A percentile compares a stretch with the other conserved stretches of the same genome.
phyloP scores from a whole-genome alignment of 2,329 filamentous ascomycete species.

The Pseudogymnoascus sp. region DNA sequence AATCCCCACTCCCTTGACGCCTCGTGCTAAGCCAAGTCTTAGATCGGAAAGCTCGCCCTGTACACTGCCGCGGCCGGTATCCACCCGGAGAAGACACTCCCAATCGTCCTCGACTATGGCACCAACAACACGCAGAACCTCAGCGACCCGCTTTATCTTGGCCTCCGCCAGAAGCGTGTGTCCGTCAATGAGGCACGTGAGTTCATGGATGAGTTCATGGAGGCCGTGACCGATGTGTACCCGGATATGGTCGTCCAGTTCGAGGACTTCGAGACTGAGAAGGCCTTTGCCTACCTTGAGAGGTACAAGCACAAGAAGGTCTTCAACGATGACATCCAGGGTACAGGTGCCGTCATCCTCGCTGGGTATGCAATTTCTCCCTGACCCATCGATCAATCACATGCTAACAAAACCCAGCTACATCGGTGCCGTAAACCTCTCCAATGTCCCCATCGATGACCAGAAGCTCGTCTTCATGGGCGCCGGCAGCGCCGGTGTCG shows the following conservation, averaged over 20 bases:
- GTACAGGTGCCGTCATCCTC: constrained; percentile 89
- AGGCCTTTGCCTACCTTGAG: constrained; percentile 86
- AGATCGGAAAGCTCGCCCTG: constrained; percentile 86
- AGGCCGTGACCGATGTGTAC: constrained; percentile 67
- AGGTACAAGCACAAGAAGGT: constrained; percentile 88
- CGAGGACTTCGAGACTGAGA: constrained; percentile 90
- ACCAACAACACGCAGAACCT: constrained; percentile 60
- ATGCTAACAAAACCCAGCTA: constrained; percentile 52
- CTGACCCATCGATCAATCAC: neutral
- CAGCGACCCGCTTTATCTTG: constrained; percentile 73
- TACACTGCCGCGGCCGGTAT: constrained; percentile 96
- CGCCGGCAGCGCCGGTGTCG: constrained; percentile 88
- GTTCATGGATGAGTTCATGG: constrained; percentile 98
- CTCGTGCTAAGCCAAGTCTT: constrained; percentile 7
- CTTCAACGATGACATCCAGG: constrained; percentile 99
- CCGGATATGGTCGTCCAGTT: constrained; percentile 73
- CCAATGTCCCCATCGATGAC: constrained; percentile 75
- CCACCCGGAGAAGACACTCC: constrained; percentile 73
- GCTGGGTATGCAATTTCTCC: constrained; percentile 50
- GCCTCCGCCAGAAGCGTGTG: constrained; percentile 75
- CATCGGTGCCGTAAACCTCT: constrained; percentile 70
- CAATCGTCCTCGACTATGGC: constrained; percentile 59
- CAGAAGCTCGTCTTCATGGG: constrained; percentile 95
- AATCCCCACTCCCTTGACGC: neutral
- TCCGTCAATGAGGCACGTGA: constrained; percentile 70